Conservation (phyloP, 768 basidiomycete genomes). For the button mushroom (Agaricus bisporus) region DNA sequence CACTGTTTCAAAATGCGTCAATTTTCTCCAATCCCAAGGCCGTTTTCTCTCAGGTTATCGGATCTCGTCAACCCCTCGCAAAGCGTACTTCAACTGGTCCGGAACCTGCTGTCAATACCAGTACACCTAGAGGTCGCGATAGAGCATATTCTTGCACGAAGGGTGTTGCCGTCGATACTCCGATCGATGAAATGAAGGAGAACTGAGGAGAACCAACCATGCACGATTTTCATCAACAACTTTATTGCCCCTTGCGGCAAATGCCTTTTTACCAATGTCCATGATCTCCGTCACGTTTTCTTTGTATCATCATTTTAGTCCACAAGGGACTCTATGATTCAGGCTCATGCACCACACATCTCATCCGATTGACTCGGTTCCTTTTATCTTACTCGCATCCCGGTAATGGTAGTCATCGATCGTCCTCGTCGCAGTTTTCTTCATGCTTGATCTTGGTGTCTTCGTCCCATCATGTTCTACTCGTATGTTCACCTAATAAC, state of each 20-base stretch:
- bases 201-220: conserved; percentile 16
- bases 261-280: too few relatives aligned
- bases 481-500: too few relatives aligned
- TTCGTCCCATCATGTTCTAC: too few relatives aligned
- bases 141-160: conserved; percentile 27
- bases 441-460: too few relatives aligned
- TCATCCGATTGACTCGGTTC: neutral
- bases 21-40: conserved; percentile 3
- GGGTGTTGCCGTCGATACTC: conserved; percentile 17
- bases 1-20: conserved; percentile 4
- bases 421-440: too few relatives aligned
- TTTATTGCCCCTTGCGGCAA: too few relatives aligned
- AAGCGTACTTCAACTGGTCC: neutral
- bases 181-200: conserved; percentile 37
- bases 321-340: neutral
- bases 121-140: conserved; percentile 19
- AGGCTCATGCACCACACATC: neutral
- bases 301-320: neutral
- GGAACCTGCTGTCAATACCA: conserved; percentile 1
- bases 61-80: neutral
- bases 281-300: too few relatives aligned
- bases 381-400: neutral
- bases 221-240: too few relatives aligned
- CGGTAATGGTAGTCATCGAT: too few relatives aligned
- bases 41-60: conserved; percentile 7